Base-by-base conservation (phyloP, 495 filamentous ascomycete species). In the Penicillium paxilli region DNA sequence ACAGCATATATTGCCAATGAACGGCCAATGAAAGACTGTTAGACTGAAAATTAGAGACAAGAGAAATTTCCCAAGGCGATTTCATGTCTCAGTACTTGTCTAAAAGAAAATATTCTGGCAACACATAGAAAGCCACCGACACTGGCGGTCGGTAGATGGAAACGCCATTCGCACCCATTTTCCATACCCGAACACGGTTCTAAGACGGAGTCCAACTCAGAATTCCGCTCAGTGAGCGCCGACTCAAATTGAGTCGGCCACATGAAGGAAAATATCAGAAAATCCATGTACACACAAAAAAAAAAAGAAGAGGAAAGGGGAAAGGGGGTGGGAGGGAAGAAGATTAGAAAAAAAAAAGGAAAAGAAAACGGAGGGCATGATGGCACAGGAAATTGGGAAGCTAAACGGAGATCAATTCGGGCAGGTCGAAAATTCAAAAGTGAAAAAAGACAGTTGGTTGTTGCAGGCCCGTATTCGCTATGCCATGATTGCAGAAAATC, bases 161-260 rank as follows among this genome's bases (percentile, higher is more conserved):
- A 78, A 78, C 75, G 75, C 75, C 75, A 73, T 72, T 71, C 63
- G 63, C 72, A 74, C 75, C 72, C 61, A 67, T 78, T 78, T 74
- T 73, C 73, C 71, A 73, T 64, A 71, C 71, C 72, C 68, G 68
- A 75, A 75, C 72, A 72, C 64, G 70, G 69, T 75, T 76, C 70
- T 75, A 73, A 71, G 70, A 64, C 61, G 57, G 49, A 66, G 59
- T 72, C 71, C 69, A 76, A 73, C 66, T 71, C 59, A 64, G 63
- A 71, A 60, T 49, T 68, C 65, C 68, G 63, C 67, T 67, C 59
- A 54, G 55, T 61, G 56, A 62, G 65, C 58, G 60, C 54, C 54
- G 49, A 50, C 54, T 50, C 44, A 60, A 47, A 46, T 38, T 51
- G 57, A 65, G 58, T 59, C 62, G 42, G 57, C 47, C 63, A 62